Base-by-base conservation (phyloP, 225 moss, liverwort and hornwort genomes). In the Ulota crispa region DNA sequence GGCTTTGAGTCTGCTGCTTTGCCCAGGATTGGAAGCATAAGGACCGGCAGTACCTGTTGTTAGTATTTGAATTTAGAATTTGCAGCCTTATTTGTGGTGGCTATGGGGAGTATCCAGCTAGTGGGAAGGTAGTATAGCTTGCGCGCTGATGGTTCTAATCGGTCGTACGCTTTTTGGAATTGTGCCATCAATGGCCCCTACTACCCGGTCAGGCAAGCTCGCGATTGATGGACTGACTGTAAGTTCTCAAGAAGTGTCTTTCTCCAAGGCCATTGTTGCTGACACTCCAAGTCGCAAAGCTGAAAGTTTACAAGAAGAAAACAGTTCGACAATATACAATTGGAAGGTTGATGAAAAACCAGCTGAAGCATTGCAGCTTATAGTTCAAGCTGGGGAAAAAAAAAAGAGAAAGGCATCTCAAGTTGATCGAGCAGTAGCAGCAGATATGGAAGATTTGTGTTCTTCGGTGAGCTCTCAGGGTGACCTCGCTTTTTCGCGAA, bases 401-500 rank as follows among this genome's bases (percentile, higher is more conserved):
- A 70, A 72, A 50, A 43, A 68, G 65, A 65, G 72, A 60, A 73
- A 36, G 43, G 27, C 36, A 27, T 36, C 55, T 31, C 11, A 55
- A 64, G 73, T 55, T 47, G 69, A 69, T 61, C 47, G 34, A 32
- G 75, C 32, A 62, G 9, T 32, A 45, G 78, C 62, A 55, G 34
- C 23, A 18, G 91, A 91, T 61, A 78, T 91, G 79, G 91, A 91
- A 79, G 91, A 91, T 66, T 28, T 91, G 3, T 82, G 80, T 75
- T 68, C 77, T 68, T 50, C 66, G 26, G 64, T 34, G 65, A 78
- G 2, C 8, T 75, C 57, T 42, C 41, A 68, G 28, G 34, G 10
- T 53, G 70, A 72, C 24, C 32, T 37, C 23, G 54, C 8, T 36
- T 94, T 95, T 85, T 70, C 19, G 42, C 82, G 78, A 72, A 81